A percentile compares a stretch with the other conserved stretches of the same genome.
These are phyloP conservation scores for Paramecium sonneborni DNA, from an alignment of 73 alveolate genomes.

Conservation along the genomic window DNA sequence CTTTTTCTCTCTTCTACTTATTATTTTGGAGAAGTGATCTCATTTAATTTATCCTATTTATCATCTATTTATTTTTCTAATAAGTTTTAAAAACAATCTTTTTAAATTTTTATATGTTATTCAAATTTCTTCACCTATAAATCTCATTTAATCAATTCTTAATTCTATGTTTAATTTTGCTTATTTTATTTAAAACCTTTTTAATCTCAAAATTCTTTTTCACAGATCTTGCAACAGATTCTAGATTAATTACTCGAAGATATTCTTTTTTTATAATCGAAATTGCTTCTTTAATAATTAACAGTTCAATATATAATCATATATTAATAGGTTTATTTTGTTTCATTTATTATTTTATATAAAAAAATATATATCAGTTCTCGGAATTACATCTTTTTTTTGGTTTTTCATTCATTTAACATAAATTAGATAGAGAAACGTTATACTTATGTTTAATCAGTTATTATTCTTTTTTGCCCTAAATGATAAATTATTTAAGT, in stretches of 20 bases:
- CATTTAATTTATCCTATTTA: not conserved
- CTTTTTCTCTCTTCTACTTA: not conserved
- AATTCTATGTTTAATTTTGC: not conserved
- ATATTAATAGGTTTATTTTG: not conserved
- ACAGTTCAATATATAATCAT: not conserved
- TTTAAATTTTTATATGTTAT: not conserved
- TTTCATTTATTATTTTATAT: not conserved
- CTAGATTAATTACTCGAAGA: not conserved
- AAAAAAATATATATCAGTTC: not conserved
- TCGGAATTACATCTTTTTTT: conserved; percentile 1
- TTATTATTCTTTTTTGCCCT: not conserved
- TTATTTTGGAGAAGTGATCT: not conserved
- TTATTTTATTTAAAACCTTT: not conserved
- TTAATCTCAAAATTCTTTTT: conserved; percentile 20
- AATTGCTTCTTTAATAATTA: not conserved
- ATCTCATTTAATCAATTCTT: not conserved
- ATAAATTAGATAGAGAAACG: not conserved
- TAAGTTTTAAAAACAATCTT: not conserved
- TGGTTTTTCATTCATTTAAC: not conserved
- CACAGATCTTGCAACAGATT: not conserved
- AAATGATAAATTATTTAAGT: not conserved
- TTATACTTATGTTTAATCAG: not conserved
- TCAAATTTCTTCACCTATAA: not conserved
- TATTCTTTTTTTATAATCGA: not conserved
- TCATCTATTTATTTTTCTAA: not conserved